Conservation (phyloP, 495 filamentous ascomycete genomes). For the Apodospora peruviana region DNA sequence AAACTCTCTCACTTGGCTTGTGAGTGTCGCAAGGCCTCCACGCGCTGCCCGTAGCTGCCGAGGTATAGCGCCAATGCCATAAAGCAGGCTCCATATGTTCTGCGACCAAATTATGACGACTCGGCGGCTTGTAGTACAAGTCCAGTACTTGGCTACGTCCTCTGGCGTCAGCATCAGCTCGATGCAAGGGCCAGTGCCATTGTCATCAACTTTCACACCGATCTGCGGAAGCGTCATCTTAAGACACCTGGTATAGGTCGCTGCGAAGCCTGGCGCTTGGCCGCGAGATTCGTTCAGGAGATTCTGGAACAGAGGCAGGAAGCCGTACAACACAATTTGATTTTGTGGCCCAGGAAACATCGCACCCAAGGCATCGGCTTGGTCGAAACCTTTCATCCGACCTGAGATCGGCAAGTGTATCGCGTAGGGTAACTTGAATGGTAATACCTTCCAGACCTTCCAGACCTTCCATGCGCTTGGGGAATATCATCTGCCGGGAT, state of each 20-base stretch:
- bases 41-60: background rate
- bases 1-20: too few relatives aligned
- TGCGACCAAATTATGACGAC: background rate
- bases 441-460: background rate
- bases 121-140: background rate
- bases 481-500: too few relatives aligned
- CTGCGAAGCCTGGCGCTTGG: background rate
- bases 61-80: background rate
- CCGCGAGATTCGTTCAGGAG: background rate
- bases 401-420: too few relatives aligned
- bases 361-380: too few relatives aligned
- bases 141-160: background rate
- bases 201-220: background rate
- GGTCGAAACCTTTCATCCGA: too few relatives aligned
- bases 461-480: too few relatives aligned
- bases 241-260: background rate
- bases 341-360: too few relatives aligned
- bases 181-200: background rate
- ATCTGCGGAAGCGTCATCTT: background rate
- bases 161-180: background rate
- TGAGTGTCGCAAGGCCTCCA: background rate
- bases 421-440: background rate
- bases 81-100: background rate
- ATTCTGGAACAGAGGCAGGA: background rate
- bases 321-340: background rate